Base-by-base conservation (phyloP, 2,329 filamentous ascomycete genomes). In the Penicillium sclerotigenum region DNA sequence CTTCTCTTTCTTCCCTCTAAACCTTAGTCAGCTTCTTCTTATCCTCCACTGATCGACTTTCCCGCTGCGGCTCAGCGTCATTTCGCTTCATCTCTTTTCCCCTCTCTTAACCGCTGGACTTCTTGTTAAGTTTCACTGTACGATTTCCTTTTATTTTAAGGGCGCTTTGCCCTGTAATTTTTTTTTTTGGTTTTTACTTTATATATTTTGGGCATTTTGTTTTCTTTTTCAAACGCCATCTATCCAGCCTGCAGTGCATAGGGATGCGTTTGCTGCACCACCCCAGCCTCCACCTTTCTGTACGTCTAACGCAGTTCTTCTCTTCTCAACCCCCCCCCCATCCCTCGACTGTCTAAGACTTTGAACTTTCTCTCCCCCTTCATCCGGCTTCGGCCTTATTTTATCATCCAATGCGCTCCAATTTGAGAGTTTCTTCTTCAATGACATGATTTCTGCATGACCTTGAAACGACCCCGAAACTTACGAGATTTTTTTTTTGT, bases 301-400 rank as follows among this genome's bases (percentile, higher is more conserved):
- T 58, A 63, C 38, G 43, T 47, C 37, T 24, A 41, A 40, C 48
- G n/a, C n/a, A n/a, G n/a, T 43, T 38, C 47, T 47, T 42, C 40
- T 52, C 40, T 59, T 56, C 51, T 47, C 47, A 47, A 43, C 34
- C 46, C 34, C 34, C 41, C 33, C 50, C 53, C 47, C 46, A 53
- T 31, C 47, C 54, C 54, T 56, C 54, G 42, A 50, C 37, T 52
- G 54, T 38, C 54, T 59, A 40, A 56, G 49, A 53, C 38, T 49
- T 46, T 47, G 22, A 24, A 62, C 60, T 65, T 68, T 65, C 69
- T 63, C 67, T 66, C 66, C 64, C 62, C 62, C 67, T 68, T 62
- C 63, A 42, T 41, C 54, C 47, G 63, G 40, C 59, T 57, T 57
- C 33, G 54, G 51, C 52, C 61, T 57, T 61, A 58, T 61, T 63